Base-by-base conservation (phyloP, 2,329 filamentous ascomycete species). In the Graphiopsis chlorocephala region DNA sequence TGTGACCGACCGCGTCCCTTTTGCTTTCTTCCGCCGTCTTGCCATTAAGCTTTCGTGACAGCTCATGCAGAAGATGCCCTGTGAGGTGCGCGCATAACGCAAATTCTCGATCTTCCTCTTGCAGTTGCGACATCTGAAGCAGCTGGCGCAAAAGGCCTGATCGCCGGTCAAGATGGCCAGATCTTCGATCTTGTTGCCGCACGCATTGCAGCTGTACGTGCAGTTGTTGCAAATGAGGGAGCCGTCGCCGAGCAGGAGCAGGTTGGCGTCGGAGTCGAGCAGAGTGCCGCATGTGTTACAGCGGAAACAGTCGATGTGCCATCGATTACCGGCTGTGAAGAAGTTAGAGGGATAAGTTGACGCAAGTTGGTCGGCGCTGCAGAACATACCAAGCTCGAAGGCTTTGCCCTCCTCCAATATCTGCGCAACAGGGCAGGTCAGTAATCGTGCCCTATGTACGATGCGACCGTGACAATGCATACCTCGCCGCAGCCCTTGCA, bases 211-310 rank as follows among this genome's bases (percentile, higher is more conserved):
- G 84, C 93, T 97, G 79, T 99, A 99, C 62, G 95, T 98, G 82
- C 95, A 99, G 79, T 97, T 97, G 82, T 97, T 98, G 85, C 95
- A 99, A 72, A 99, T 98, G 70, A 99, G 87, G 20, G 94, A 98
- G 70, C 95, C 95, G 81, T 99, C 95, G 77, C 95, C 95, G 68
- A 99, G 91, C 28, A 99, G 90, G 60, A 99, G 88, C 58, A 99
- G 89, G 79, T 98, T 98, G 72, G 95, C 95, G 76, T 99, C 94
- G 67, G 95, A 98, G 81, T 99, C 95, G 80, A 99, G 92, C 65
- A 97, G 88, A 66, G 93, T 97, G 74, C 88, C 88, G 83, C 94
- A 99, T 64, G 91, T 96, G 78, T 97, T 95, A 85, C 94, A 98
- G 76, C 93, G 90, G 81, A 99, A 99, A 83, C 95, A 99, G 81